A percentile compares a stretch with the other conserved stretches of the same genome.
Conservation (phyloP, 768 basidiomycete species). For the Termitomyces sp. region DNA sequence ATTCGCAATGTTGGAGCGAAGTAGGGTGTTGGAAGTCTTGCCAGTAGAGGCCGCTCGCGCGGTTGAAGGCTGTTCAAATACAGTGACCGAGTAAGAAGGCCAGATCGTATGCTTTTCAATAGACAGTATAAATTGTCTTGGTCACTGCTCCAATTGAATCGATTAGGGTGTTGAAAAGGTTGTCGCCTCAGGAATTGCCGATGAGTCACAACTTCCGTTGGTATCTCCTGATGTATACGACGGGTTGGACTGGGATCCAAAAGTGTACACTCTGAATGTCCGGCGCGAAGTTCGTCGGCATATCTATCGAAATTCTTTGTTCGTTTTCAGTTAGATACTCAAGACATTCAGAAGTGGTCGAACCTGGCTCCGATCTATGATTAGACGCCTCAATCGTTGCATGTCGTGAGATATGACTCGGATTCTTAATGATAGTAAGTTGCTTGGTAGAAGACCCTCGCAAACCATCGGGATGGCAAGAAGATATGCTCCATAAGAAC, state of each 20-base stretch:
- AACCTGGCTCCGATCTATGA: slow-evolving; percentile 11
- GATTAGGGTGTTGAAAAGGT: neutral
- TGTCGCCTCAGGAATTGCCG: neutral
- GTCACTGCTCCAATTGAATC: neutral
- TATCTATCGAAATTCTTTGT: slow-evolving; percentile 8
- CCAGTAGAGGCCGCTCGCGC: slow-evolving; percentile 1
- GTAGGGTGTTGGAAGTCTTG: slow-evolving; percentile 14
- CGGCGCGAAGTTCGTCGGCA: slow-evolving; percentile 4
- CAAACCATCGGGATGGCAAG: slow-evolving; percentile 26
- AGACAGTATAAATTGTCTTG: slow-evolving; percentile 14
- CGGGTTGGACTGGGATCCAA: neutral
- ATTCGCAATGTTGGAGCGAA: slow-evolving; percentile 14
- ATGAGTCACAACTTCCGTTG: neutral
- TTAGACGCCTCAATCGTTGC: slow-evolving; percentile 17
- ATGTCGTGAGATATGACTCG: slow-evolving; percentile 21
- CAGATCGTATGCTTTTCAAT: slow-evolving; percentile 3
- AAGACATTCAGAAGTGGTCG: neutral
- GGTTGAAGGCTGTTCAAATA: slow-evolving; percentile 10
- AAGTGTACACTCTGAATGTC: neutral
- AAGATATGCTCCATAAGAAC: slow-evolving; percentile 20
- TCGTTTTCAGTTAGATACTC: neutral
- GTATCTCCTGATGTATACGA: neutral
- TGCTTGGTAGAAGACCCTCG: slow-evolving; percentile 10
- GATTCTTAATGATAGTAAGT: slow-evolving; percentile 3
- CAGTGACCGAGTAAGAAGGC: slow-evolving; percentile 8